Base-by-base conservation (phyloP, 2,329 filamentous ascomycete species). In the Alternaria sp. region DNA sequence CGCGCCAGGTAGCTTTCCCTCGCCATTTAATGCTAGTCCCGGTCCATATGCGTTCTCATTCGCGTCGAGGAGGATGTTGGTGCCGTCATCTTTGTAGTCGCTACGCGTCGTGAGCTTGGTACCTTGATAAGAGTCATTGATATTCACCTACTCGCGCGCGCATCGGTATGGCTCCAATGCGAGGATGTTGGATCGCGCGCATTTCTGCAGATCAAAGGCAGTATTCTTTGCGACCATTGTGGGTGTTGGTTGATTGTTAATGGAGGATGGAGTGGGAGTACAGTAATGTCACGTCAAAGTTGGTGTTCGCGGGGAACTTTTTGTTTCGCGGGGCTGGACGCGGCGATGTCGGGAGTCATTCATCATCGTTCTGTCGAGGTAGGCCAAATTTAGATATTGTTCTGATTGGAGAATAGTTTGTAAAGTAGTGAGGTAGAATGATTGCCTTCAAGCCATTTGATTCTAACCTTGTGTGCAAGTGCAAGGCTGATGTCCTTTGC, bases 1-100 rank as follows among this genome's bases (percentile, higher is more conserved):
- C 2, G 81, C 76, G 48, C 82, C 78, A 52, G 83, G 76, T 11
- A 86, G 79, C 51, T 83, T 82, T 11, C 83, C 81, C 41, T 85
- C 74, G 1, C 75, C 71, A 30, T 79, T 79, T 49, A 89, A 70
- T 3, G 84, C 81, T 49, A 97, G 82, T 2, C 92, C 90, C 0
- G 95, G 94, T 0, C 95, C 95, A 73, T 91, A 97, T 61, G 95
- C 93, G 75, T 99, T 99, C 82, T 99, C 95, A 75, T 99, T 99
- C 70, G 95, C 95, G 78, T 99, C 95, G 67, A 99, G 91, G 53
- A 99, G 89, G 72, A 98, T 89, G 75, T 98, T 98, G 60, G 89
- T 94, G 69, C 95, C 95, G 77, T 99, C 91, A 78, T 99, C 94
- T 83, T 99, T 97, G 87, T 99, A 98, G 86, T 99, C 95, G 82